Base-by-base conservation (phyloP, 148 eudicot species). In the Limonium bicolor region DNA sequence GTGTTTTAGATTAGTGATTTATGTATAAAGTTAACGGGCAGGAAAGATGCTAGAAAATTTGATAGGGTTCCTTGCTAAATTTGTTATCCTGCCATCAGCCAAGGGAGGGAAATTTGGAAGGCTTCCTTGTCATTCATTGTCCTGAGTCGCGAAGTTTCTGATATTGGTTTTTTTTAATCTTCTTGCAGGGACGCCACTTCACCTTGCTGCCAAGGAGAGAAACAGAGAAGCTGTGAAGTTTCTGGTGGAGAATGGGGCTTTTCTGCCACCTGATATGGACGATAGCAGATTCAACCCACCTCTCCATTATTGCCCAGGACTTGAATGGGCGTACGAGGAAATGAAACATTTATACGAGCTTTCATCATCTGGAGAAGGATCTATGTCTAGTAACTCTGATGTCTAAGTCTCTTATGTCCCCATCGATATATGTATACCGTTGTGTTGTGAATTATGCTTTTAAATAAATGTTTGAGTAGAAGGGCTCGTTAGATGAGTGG, bases 281-380 rank as follows among this genome's bases (percentile, higher is more conserved):
- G 99, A 90, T 42, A 56, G 67, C 48, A 76, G 95, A 59, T 90
- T 90, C 55, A 90, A 90, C 65, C 99, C 99, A 12, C 99, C 99
- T 13, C 50, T 85, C 32, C 99, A 90, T 54, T 90, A 90, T 51
- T 90, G 99, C 62, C 66, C 74, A 26, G 99, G 99, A 53, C 99
- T 90, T 38, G 99, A 90, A 56, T 85, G 95, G 95, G 99, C 99
- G 50, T 90, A 90, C 17, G 95, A 90, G 16, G 95, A 90, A 63
- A 58, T 75, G 69, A 77, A 67, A 49, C 95, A 88, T 28, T 50
- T 84, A 15, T 58, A 63, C 4, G 85, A 75, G 27, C 55, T 5
- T 31, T 59, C 71, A 5, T 82, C 88, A 12, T 68, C 80, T 17
- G 56, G 64, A 4, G 94, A 82, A 48, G 56, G 64, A 13, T 78